Conservation (phyloP, 2,329 filamentous ascomycete species). For the Fusarium solani-melongenae region DNA sequence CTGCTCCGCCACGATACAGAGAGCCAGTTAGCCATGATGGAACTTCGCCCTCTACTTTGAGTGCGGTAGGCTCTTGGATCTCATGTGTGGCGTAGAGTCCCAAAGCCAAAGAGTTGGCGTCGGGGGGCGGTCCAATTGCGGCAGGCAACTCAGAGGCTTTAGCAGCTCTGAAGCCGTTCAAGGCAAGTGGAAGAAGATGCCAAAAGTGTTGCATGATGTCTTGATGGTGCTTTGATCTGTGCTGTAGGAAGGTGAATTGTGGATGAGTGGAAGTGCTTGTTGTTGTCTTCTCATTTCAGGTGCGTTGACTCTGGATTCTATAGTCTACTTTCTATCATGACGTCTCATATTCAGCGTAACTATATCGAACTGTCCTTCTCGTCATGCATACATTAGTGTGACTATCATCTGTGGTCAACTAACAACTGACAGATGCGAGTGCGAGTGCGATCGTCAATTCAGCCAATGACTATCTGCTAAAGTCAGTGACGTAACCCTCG, state of each 20-base stretch:
- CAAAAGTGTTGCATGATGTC: background rate
- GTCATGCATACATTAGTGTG: background rate
- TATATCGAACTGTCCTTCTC: background rate
- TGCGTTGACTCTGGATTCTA: background rate
- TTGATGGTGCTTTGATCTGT: background rate
- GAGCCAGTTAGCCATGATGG: constrained; percentile 24
- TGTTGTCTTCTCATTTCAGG: background rate
- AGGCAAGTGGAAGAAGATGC: background rate
- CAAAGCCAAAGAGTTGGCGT: constrained; percentile 10
- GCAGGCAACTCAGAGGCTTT: background rate
- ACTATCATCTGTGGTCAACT: background rate
- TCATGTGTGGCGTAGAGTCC: constrained; percentile 24
- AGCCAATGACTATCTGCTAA: background rate
- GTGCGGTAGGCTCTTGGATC: constrained; percentile 1
- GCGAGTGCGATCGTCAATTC: background rate
- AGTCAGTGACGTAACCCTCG: background rate
- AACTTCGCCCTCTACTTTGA: constrained; percentile 14
- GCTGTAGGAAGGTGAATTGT: background rate
- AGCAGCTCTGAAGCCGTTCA: background rate
- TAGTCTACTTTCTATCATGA: background rate
- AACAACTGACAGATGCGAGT: background rate
- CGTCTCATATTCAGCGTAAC: background rate
- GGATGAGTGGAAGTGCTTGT: background rate
- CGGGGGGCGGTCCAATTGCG: background rate
- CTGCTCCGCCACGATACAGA: constrained; percentile 17